Base-by-base conservation (phyloP, 768 basidiomycete species). In the Gloeostereum incarnatum region DNA sequence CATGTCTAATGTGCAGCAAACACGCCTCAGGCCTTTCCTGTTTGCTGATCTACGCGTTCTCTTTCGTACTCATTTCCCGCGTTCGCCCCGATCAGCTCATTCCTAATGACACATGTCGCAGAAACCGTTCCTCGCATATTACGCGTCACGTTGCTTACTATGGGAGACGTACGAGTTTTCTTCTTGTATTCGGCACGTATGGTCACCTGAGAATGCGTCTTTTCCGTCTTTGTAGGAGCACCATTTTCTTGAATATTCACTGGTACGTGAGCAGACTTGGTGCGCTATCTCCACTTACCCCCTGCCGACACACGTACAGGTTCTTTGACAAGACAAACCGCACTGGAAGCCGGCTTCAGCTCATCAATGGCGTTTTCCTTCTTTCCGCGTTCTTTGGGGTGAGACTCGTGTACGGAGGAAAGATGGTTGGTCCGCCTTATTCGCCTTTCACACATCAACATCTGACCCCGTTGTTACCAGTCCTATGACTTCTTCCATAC, bases 181-280 rank as follows among this genome's bases (percentile, higher is more conserved):
- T 4, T 13, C 21, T 39, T 25, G 41, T 48, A 23, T 49, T 14
- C 5, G 32, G 30, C 13, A 32, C n/a, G n/a, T n/a, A n/a, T n/a
- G n/a, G n/a, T n/a, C n/a, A n/a, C 35, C 11, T 29, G 0, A 24
- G 18, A 23, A 16, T 19, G 35, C 19, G 10, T 26, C 22, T 10
- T 26, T 14, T 3, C 14, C 32, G 6, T 16, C 21, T 26, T 23
- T 31, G 13, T 43, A 80, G 78, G 61, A 84, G 80, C 61, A 93
- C 90, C 0, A 73, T 90, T 41, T 90, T 93, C 60, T 64, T 94
- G 45, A 85, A 94, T 49, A 75, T 86, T 39, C 87, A 92, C 45
- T 91, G 88, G 88, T 89, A 41, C 34, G n/a, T n/a, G n/a, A n/a
- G n/a, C n/a, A n/a, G n/a, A n/a, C n/a, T n/a, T n/a, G n/a, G n/a